Base-by-base conservation (phyloP, 495 filamentous ascomycete species). In the Daldinia vernicosa region DNA sequence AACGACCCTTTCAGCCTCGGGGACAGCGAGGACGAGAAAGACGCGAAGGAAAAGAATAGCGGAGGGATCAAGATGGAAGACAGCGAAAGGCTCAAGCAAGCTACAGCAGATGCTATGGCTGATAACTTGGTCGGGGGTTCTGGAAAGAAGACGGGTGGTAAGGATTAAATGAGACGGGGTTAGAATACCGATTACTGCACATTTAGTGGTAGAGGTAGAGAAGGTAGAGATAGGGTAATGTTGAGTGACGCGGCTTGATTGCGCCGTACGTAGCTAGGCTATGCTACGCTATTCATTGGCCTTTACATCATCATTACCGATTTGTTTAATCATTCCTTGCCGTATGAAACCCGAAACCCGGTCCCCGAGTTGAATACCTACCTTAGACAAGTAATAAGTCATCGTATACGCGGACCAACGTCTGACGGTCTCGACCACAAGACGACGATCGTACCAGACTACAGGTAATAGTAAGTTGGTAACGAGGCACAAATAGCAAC, bases 1-100 rank as follows among this genome's bases (percentile, higher is more conserved):
- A 92, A 96, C 72, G 95, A 99, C 75, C 95, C 95, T 0, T 99
- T 99, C 80, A 97, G 93, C 72, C 86, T 99, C 9, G 95, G 95
- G 2, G 95, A 99, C 74, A 97, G 94, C 72, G 93, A 97, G 66
- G 95, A 98, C 55, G 96, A 98, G 80, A 91, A 91, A 67, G 94
- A 93, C n/a, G 78, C 83, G 15, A 93, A 92, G 78, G 75, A 83
- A 22, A 80, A 78, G 87, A 91, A 82, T 81, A 70, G 71, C 59
- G 84, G 80, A 73, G 84, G 82, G 52, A 81, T 82, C 65, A 86
- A 88, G 66, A 72, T 84, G 63, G 89, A 92, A 68, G 92, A 93
- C 76, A 82, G 80, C 22, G 91, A 93, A 67, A 84, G 88, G 74
- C 73, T 92, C 71, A 92, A 93, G 81, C 85, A 89, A 78, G 88